phyloP scores from a whole-genome alignment of 768 basidiomycete species.

The Chalciporus piperatus region DNA sequence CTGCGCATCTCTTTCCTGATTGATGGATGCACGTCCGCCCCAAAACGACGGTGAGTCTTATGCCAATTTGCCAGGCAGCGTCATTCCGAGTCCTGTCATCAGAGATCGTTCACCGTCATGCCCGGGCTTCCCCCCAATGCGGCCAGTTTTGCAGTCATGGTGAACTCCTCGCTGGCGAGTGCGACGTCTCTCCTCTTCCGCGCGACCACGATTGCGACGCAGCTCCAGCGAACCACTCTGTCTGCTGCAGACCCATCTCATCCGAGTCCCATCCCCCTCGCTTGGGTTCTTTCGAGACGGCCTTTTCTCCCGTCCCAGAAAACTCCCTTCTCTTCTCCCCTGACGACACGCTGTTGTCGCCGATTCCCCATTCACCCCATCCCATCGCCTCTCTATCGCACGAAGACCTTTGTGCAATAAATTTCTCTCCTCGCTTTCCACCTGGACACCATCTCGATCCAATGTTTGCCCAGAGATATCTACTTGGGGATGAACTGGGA shows the following conservation, averaged over 20 bases:
- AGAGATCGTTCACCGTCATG: neutral
- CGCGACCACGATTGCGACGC: neutral
- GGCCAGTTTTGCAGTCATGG: neutral
- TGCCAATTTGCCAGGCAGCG: neutral
- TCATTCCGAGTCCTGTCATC: neutral
- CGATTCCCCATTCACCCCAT: slow-evolving; percentile 3
- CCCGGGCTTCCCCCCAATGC: neutral
- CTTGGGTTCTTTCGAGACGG: neutral
- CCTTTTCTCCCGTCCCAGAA: neutral
- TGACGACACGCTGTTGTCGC: slow-evolving; percentile 4
- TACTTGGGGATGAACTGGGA: slow-evolving; percentile 76
- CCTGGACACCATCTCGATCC: slow-evolving; percentile 56
- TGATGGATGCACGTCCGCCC: slow-evolving; percentile 1
- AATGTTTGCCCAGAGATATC: slow-evolving; percentile 57
- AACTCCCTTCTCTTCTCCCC: slow-evolving; percentile 25
- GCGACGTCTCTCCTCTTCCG: neutral
- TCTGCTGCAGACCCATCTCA: neutral
- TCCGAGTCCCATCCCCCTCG: neutral
- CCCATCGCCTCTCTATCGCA: neutral
- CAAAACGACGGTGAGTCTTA: neutral
- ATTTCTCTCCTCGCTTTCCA: slow-evolving; percentile 55
- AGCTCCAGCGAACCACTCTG: neutral
- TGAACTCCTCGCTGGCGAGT: neutral
- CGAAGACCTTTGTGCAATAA: slow-evolving; percentile 16
- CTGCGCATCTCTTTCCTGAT: neutral